A percentile compares a stretch with the other conserved stretches of the same genome.
These are phyloP conservation scores for Acorus calamus DNA, from an alignment of 106 monocot species.

Conservation along the genomic window DNA sequence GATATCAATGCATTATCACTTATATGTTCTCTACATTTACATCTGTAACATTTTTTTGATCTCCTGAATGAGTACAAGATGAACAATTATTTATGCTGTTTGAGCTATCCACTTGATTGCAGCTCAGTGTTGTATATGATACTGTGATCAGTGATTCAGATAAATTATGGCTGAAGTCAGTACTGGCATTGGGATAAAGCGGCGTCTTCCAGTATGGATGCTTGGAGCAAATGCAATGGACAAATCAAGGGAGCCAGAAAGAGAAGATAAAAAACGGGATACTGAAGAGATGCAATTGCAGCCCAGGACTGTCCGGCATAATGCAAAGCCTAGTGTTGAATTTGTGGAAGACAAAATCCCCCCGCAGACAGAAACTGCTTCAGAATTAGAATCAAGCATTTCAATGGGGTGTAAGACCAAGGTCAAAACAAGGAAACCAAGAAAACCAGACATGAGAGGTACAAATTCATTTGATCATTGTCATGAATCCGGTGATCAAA, in stretches of 20 bases:
- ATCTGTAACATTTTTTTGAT: too few relatives aligned
- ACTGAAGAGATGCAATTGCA: slow-evolving; percentile 5
- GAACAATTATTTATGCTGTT: too few relatives aligned
- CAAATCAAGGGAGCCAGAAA: slow-evolving; percentile 10
- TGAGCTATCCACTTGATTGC: too few relatives aligned
- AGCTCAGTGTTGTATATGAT: too few relatives aligned
- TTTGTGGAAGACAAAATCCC: slow-evolving; percentile 1
- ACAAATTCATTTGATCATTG: neutral
- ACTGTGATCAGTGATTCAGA: too few relatives aligned
- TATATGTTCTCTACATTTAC: too few relatives aligned
- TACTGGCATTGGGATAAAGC: slow-evolving; percentile 13
- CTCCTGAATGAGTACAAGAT: too few relatives aligned
- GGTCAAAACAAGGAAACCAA: slow-evolving; percentile 11
- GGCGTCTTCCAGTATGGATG: slow-evolving; percentile 58
- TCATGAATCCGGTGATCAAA: neutral
- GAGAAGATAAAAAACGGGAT: neutral
- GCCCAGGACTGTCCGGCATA: slow-evolving; percentile 5
- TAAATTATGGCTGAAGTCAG: slow-evolving; percentile 18
- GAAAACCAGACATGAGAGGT: slow-evolving; percentile 4
- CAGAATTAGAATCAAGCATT: slow-evolving; percentile 1
- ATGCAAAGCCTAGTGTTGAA: slow-evolving; percentile 11
- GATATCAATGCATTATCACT: too few relatives aligned
- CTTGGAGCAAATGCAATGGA: slow-evolving; percentile 6
- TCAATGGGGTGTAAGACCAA: slow-evolving; percentile 3
- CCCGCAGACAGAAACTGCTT: neutral